Evolutionary conservation across 2,329 filamentous ascomycete genomes (phyloP), one percentile per base, ranked within the genome.

Genomic region (Exophiala bonariae): DNA sequence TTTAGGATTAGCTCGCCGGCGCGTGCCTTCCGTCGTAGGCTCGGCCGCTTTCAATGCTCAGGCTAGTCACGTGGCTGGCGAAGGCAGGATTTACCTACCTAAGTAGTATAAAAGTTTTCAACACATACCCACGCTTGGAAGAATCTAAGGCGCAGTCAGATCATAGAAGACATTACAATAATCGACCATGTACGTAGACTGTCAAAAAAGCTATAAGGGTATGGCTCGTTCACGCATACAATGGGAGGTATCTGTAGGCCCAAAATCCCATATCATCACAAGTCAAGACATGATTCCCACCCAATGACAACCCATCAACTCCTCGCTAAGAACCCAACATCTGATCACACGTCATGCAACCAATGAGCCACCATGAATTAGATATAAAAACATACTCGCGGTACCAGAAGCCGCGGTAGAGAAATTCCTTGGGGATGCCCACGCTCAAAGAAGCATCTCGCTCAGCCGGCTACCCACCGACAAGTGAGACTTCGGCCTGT

Each of bases 331-430:
- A n/a, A n/a, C n/a, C n/a, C n/a, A n/a, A n/a, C n/a, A n/a, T n/a
- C 23, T 26, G 23, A 6, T 11, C 23, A 6, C 11, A n/a, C n/a
- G 32, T 35, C 16, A 8, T 4, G 17, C 37, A 16, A n/a, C 30
- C 39, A 28, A 41, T 26, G n/a, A 16, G 16, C n/a, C 6, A 41
- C 30, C 39, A 20, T 28, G 20, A 28, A n/a, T 30, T 30, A 28
- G 22, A 30, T 16, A n/a, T 13, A 32, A 28, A 28, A 28, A 28
- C 20, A 41, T 19, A 10, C 16, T 17, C 17, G 41, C 54, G 50
- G 45, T 54, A 32, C 43, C 48, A 54, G 49, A 36, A 54, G 50
- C 51, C 50, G 50, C 48, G 39, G 36, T 13, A 41, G 35, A 41
- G 43, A 51, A 42, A 30, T 32, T n/a, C 10, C n/a, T 16, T 16